Percentiles rank a stretch among this genome's conserved stretches.
Conservation (phyloP, 2,329 filamentous ascomycete species). For the Alternaria arborescens region DNA sequence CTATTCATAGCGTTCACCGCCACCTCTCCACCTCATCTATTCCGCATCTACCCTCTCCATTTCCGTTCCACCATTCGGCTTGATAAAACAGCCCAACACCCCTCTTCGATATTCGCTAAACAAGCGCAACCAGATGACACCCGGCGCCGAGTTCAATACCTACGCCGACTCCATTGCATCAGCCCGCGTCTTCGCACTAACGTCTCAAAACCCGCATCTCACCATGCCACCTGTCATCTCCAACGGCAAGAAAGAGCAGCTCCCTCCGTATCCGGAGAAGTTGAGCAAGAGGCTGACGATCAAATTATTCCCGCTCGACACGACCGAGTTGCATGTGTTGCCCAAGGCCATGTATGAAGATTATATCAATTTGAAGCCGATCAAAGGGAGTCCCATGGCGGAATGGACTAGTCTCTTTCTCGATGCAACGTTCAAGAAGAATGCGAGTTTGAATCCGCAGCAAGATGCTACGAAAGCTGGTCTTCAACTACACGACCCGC, state of each 20-base stretch:
- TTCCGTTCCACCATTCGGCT: conserved; percentile 46
- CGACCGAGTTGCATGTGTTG: conserved; percentile 56
- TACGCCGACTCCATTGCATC: conserved; percentile 75
- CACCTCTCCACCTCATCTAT: conserved; percentile 31
- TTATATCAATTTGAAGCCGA: conserved; percentile 32
- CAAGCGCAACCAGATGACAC: conserved; percentile 64
- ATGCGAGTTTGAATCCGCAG: conserved; percentile 51
- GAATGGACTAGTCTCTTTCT: conserved; percentile 58
- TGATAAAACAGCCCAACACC: conserved; percentile 51
- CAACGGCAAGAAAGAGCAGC: conserved; percentile 35
- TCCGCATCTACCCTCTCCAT: conserved; percentile 22
- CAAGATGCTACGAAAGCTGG: conserved; percentile 48
- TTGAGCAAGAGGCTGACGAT: conserved; percentile 55
- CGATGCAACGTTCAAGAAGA: conserved; percentile 56
- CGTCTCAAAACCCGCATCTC: conserved; percentile 69
- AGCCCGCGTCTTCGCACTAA: conserved; percentile 59
- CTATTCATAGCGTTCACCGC: conserved; percentile 15
- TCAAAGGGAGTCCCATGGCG: conserved; percentile 53
- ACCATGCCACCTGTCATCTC: conserved; percentile 78
- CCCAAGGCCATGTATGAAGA: conserved; percentile 51
- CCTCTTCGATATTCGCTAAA: conserved; percentile 44
- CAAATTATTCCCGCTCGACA: conserved; percentile 59
- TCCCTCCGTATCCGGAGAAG: conserved; percentile 52
- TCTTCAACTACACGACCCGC: conserved; percentile 59
- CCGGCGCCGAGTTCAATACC: conserved; percentile 93